Evolutionary conservation across 768 basidiomycete species (phyloP), one percentile per base, ranked within the genome.

Genomic region (Psilocybe azurescens): DNA sequence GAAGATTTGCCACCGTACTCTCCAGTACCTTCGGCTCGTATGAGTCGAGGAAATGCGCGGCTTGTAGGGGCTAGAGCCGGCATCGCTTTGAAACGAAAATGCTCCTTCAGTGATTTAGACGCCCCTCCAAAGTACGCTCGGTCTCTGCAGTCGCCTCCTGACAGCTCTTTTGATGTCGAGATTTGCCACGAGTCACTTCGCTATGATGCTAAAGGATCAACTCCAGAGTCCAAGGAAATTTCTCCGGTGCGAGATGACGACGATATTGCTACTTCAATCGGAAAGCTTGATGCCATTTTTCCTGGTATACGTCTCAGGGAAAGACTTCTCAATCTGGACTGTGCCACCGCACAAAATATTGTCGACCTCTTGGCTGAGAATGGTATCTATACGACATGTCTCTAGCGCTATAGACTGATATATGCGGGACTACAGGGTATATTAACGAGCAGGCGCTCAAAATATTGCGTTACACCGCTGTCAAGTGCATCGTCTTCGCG

Each of bases 261-360:
- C 24, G 75, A 77, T 10, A 70, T 83, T 52, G 68, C 66, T 5
- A 58, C 60, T 5, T 65, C 84, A 32, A 67, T 83, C 13, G 66
- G 77, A 14, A 74, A 71, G 39, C 72, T 87, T 14, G 81, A 82
- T 44, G 41, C 50, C 36, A 62, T 81, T 54, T 70, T 86, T 52
- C 84, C 84, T 44, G 85, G 84, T 6, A 79, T 83, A 30, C 75
- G 83, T 36, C 74, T 86, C 18, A 75, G 76, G 58, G 78, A 80
- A 56, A 77, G 81, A 52, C 75, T 85, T 18, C 59, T 53, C 50
- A 64, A 64, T 29, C 60, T 80, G 28, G 57, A 69, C 2, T 41
- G 70, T 24, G 55, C 73, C 10, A 75, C 75, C 16, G 78, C 83
- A 62, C 84, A 86, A 69, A 65, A 66, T 29, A 77, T 87, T 30